phyloP scores from a whole-genome alignment of 192 early-diverging fungal species.

The Podila epicladia region DNA sequence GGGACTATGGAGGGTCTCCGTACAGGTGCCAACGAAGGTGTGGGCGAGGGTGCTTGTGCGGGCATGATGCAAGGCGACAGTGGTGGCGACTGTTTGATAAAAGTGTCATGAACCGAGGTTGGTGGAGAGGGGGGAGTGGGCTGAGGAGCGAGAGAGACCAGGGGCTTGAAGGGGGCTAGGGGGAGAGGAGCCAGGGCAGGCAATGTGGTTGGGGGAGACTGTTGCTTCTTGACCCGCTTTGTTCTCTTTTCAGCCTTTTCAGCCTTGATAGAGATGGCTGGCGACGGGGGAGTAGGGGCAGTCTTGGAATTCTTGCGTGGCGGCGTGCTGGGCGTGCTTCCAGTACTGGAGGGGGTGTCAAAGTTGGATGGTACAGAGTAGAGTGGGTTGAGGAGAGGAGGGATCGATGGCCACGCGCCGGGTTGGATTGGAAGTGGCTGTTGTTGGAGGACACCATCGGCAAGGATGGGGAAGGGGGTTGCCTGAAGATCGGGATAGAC shows the following conservation, averaged over 20 bases:
- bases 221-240: conserved; percentile 41
- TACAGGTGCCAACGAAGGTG: conserved; percentile 1
- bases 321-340: neutral
- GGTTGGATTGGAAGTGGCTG: conserved; percentile 27
- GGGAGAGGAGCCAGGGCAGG: conserved; percentile 17
- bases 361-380: conserved; percentile 1
- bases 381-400: conserved; percentile 12
- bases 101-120: conserved; percentile 18
- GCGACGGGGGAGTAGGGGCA: conserved; percentile 22
- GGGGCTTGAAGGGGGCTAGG: conserved; percentile 46
- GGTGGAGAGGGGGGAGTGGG: conserved; percentile 42
- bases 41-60: conserved; percentile 12
- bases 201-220: conserved; percentile 4
- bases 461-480: neutral
- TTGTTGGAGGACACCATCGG: conserved; percentile 2
- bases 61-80: conserved; percentile 40
- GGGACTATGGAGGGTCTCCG: conserved; percentile 54
- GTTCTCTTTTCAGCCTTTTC: conserved; percentile 28
- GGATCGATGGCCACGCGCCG: conserved; percentile 35
- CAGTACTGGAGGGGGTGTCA: neutral
- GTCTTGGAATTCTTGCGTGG: neutral
- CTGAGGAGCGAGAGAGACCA: conserved; percentile 35
- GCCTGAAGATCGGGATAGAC: conserved; percentile 35
- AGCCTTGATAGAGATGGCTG: conserved; percentile 21
- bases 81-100: conserved; percentile 32